Conservation (phyloP, 2,329 filamentous ascomycete genomes). For the Magnaporthiopsis poae region DNA sequence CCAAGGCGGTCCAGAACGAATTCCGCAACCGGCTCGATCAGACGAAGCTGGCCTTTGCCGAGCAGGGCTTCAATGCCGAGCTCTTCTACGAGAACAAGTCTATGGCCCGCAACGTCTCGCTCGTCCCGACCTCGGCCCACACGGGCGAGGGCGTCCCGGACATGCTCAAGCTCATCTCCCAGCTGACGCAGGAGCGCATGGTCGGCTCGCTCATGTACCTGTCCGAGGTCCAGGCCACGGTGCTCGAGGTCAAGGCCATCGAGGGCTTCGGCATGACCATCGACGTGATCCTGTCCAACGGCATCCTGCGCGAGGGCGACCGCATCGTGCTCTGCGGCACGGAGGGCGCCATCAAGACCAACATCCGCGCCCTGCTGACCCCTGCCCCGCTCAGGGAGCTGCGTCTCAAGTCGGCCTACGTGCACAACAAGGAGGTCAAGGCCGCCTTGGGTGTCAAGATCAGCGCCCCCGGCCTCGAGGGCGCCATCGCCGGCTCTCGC, state of each 20-base stretch:
- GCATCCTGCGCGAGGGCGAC: slow-evolving; percentile 87
- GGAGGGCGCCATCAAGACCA: slow-evolving; percentile 91
- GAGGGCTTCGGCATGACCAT: slow-evolving; percentile 98
- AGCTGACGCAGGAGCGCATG: slow-evolving; percentile 94
- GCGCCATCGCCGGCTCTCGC: slow-evolving; percentile 90
- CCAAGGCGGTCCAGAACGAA: slow-evolving; percentile 85
- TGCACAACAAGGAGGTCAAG: slow-evolving; percentile 99
- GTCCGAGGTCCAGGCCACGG: slow-evolving; percentile 92
- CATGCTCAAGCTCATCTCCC: slow-evolving; percentile 89
- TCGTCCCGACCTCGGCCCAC: slow-evolving; percentile 92
- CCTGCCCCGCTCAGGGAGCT: slow-evolving; percentile 88
- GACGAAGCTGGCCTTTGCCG: slow-evolving; percentile 87
- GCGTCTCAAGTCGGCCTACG: slow-evolving; percentile 88
- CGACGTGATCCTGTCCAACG: slow-evolving; percentile 91
- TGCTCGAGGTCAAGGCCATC: slow-evolving; percentile 97
- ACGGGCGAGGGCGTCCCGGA: slow-evolving; percentile 99
- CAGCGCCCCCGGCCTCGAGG: slow-evolving; percentile 86
- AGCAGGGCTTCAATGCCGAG: slow-evolving; percentile 96
- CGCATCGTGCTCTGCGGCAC: slow-evolving; percentile 90
- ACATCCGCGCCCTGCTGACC: slow-evolving; percentile 86
- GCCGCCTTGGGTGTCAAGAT: slow-evolving; percentile 98
- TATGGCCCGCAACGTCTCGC: slow-evolving; percentile 86
- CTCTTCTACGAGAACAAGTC: slow-evolving; percentile 97
- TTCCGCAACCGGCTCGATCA: slow-evolving; percentile 82
- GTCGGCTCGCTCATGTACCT: slow-evolving; percentile 96